Percentiles rank a stretch among this genome's conserved stretches.
phyloP scores from a whole-genome alignment of 345 rosid species.

The Ceriops tagal region DNA sequence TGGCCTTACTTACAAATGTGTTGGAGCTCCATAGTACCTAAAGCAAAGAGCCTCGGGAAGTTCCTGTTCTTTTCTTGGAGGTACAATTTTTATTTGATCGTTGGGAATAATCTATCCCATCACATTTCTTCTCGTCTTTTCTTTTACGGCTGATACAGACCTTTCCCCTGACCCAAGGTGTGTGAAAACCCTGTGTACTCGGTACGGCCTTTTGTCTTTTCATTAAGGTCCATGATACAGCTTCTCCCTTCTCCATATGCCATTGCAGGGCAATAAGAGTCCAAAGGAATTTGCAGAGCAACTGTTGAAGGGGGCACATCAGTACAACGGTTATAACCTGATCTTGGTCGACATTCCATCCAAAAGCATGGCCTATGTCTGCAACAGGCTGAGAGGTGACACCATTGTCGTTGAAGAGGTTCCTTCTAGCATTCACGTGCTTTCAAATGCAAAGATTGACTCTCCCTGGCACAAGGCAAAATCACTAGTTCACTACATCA shows the following conservation, averaged over 20 bases:
- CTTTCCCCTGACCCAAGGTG: not conserved
- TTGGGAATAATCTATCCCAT: no score
- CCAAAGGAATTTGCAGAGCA: constrained; percentile 55
- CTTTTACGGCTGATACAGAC: not conserved
- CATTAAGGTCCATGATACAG: no score
- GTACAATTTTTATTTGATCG: constrained; percentile 16
- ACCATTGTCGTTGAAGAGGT: constrained; percentile 41
- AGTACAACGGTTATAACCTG: constrained; percentile 62
- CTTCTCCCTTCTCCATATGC: no score
- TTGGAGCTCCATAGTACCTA: constrained; percentile 52
- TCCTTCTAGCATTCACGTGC: constrained; percentile 60
- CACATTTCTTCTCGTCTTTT: not conserved
- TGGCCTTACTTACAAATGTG: constrained; percentile 64
- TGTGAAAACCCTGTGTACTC: no score
- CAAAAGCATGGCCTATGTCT: constrained; percentile 52
- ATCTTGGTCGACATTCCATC: constrained; percentile 52
- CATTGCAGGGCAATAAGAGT: constrained; percentile 43
- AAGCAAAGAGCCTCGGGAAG: constrained; percentile 55
- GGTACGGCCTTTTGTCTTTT: no score
- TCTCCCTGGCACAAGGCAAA: constrained; percentile 51
- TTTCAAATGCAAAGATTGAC: constrained; percentile 57
- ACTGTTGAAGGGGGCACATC: constrained; percentile 41
- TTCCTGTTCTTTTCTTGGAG: constrained; percentile 62
- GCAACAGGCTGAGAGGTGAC: constrained; percentile 48
- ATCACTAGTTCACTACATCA: not conserved